Percentiles rank a stretch among this genome's conserved stretches.
Conservation (phyloP, 495 filamentous ascomycete species). For the Aspergillus kassunensis region DNA sequence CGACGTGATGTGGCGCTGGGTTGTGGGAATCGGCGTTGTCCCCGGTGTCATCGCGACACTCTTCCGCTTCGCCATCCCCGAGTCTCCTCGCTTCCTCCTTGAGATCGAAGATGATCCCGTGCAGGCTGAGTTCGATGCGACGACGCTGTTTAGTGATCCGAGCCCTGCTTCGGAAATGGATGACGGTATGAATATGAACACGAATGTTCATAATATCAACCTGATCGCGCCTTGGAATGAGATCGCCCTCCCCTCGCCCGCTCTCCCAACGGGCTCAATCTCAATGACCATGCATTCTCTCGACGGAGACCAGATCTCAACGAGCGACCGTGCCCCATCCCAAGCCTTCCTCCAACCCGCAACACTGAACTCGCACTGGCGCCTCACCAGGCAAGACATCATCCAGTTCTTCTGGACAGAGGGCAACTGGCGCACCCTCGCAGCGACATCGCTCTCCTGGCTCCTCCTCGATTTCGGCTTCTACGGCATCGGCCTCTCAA, state of each 20-base stretch:
- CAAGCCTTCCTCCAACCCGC: conserved; percentile 27
- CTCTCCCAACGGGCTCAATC: conserved; percentile 23
- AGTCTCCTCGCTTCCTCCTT: conserved; percentile 54
- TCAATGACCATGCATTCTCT: conserved; percentile 27
- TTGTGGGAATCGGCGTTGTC: conserved; percentile 56
- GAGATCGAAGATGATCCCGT: conserved; percentile 49
- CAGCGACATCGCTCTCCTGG: conserved; percentile 48
- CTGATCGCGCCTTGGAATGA: conserved; percentile 15
- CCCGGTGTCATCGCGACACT: conserved; percentile 57
- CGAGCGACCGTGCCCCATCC: conserved; percentile 1
- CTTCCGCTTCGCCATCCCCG: conserved; percentile 59
- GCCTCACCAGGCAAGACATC: conserved; percentile 38
- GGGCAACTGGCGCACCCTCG: conserved; percentile 50
- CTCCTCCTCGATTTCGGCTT: conserved; percentile 54
- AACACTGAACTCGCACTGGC: conserved; percentile 44
- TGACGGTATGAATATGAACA: too few species aligned
- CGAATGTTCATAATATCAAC: conserved; percentile 3
- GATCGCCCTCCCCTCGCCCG: conserved; percentile 18
- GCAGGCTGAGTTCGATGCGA: conserved; percentile 45
- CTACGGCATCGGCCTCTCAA: conserved; percentile 53
- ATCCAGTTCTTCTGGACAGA: conserved; percentile 46
- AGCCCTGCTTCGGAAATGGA: neutral
- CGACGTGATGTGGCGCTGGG: conserved; percentile 56
- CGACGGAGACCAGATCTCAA: too few species aligned
- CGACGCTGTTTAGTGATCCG: conserved; percentile 33